Base-by-base conservation (phyloP, 192 early-diverging fungal species). In the Phycomyces blakesleeanus region DNA sequence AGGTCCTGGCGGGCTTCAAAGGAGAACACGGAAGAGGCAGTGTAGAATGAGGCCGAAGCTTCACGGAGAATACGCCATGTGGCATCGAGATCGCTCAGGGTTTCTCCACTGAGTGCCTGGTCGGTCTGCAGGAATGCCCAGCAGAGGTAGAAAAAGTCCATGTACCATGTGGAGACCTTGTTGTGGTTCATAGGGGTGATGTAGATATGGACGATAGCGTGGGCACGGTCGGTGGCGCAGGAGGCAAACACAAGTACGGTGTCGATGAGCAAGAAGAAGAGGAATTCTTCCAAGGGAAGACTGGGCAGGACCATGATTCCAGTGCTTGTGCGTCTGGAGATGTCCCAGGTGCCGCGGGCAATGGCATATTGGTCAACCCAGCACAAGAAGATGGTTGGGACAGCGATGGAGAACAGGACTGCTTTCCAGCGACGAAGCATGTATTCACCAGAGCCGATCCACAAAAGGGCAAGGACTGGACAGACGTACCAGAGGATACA, bases 231-330 rank as follows among this genome's bases (percentile, higher is more conserved):
- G 18, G 71, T 55, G 0, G 69, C 68, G 60, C 61, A 64, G 12
- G 59, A 63, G 21, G 74, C 74, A 67, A 76, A 76, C 3, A 76
- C 74, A 7, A 76, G 50, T 10, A 76, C 50, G 2, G 60, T 51
- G 40, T 70, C 72, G n/a, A 84, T 59, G 37, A 84, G 44, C 41
- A 79, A 72, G 51, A 84, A 84, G 15, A 81, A 66, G 10, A 73
- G 68, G 18, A 64, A 63, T 66, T 84, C 83, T 64, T 84, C 83
- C 12, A 84, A 15, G 0, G 83, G 83, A 1, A 84, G 67, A 59
- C 72, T 42, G 21, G 66, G 60, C 0, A 68, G 49, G 7, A 84
- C 55, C 41, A 77, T 66, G 38, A 63, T 63, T 5, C 80, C 77
- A 12, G 72, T 65, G 50, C 71, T 76, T 37, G 74, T 72, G 25